Percentiles rank a stretch among this genome's conserved stretches.
Conservation (phyloP, 139 green algal species). For the Picochlorum sp. region DNA sequence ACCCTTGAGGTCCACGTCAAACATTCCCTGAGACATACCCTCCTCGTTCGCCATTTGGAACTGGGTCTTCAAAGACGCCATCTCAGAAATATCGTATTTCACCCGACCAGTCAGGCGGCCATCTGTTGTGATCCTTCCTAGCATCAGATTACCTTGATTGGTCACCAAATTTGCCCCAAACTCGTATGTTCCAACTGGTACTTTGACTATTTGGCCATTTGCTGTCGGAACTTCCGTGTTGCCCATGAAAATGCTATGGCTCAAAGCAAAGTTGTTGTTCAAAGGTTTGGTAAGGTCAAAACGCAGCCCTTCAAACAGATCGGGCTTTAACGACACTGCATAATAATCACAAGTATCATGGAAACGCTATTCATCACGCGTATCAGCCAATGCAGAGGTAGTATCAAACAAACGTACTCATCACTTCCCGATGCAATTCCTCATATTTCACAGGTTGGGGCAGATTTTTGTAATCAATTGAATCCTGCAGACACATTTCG, state of each 20-base stretch:
- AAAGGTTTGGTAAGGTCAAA: constrained; percentile 97
- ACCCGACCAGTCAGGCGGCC: constrained; percentile 70
- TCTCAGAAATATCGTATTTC: constrained; percentile 79
- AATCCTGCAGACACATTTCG: background rate
- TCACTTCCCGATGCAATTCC: constrained; percentile 81
- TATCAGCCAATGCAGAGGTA: background rate
- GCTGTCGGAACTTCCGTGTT: constrained; percentile 80
- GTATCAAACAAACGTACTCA: constrained; percentile 52
- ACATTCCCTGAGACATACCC: constrained; percentile 58
- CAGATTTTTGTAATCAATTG: constrained; percentile 36
- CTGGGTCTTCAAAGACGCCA: constrained; percentile 70
- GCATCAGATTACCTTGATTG: constrained; percentile 63
- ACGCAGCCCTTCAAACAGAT: constrained; percentile 91
- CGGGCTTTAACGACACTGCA: constrained; percentile 89
- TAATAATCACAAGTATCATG: background rate
- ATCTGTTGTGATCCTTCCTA: constrained; percentile 86
- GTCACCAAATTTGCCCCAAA: constrained; percentile 96
- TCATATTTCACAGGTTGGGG: constrained; percentile 87
- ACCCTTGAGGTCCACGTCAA: constrained; percentile 63
- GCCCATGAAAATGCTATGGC: constrained; percentile 91
- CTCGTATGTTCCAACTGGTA: constrained; percentile 85
- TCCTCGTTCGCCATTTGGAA: constrained; percentile 71
- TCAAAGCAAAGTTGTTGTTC: constrained; percentile 94
- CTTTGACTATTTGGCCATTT: constrained; percentile 67
- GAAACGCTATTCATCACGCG: background rate